phyloP scores from a whole-genome alignment of 495 filamentous ascomycete genomes.

The Peziza echinospora region DNA sequence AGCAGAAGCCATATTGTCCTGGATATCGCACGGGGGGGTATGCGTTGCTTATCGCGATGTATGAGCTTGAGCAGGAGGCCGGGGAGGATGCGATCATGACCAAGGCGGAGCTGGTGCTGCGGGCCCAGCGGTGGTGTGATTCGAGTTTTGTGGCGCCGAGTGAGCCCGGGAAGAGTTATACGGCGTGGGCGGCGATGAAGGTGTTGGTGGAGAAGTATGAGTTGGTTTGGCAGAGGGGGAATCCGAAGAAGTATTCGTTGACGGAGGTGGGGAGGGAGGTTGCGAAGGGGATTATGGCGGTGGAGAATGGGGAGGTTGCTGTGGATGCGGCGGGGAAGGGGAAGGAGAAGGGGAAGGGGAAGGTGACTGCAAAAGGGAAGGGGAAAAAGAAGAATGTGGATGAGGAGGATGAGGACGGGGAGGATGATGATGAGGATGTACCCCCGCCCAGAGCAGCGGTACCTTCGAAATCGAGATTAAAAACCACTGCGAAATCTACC shows the following conservation, averaged over 20 bases:
- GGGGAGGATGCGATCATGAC: conserved; percentile 28
- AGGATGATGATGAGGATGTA: neutral
- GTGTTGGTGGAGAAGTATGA: conserved; percentile 53
- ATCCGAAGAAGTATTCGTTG: conserved; percentile 47
- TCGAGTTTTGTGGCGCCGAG: conserved; percentile 47
- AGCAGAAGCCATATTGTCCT: conserved; percentile 48
- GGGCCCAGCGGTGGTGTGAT: conserved; percentile 52
- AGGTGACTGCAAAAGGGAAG: neutral
- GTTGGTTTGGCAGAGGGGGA: conserved; percentile 47
- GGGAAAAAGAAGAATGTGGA: neutral
- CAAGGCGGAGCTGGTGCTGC: conserved; percentile 45
- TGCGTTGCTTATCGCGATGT: conserved; percentile 47
- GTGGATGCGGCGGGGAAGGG: neutral
- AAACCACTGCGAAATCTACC: neutral
- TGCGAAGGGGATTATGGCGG: conserved; percentile 41
- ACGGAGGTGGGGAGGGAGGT: conserved; percentile 68
- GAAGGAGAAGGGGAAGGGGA: neutral
- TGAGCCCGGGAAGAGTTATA: conserved; percentile 50
- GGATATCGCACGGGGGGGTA: conserved; percentile 50
- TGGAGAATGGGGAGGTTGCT: conserved; percentile 4
- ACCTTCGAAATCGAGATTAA: neutral
- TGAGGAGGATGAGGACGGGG: neutral
- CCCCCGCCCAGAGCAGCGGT: no score
- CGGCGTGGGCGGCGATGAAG: conserved; percentile 75
- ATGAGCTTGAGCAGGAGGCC: conserved; percentile 33